Evolutionary conservation across 306 rosid species (phyloP), one percentile per base, ranked within the genome.

Genomic region (Senna siamea): DNA sequence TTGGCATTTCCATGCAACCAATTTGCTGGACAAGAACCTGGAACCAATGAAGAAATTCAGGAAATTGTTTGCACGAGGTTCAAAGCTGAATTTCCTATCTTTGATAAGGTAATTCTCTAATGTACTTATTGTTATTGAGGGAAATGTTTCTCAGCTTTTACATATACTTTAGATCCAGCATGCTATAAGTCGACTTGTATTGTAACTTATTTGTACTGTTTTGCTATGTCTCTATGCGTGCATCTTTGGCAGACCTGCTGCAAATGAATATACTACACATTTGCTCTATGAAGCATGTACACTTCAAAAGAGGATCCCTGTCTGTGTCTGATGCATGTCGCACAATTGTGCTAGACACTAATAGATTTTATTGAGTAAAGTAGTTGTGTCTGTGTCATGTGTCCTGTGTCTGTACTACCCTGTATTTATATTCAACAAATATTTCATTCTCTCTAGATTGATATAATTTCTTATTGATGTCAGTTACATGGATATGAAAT

Each of bases 1-100:
- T 87, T 90, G 93, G 98, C 98, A 69, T 93, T 93, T 87, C 98
- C 98, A 69, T 93, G 98, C 93, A 93, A 93, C 80, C 98, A 93
- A 80, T 90, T 93, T 86, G 85, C 66, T 53, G 85, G 89, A 72
- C 97, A 90, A 85, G 98, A 93, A 78, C 97, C 98, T 0, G 98
- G 96, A 81, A 74, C 30, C 88, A 90, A 78, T 69, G 95, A 93
- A 46, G 87, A 87, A 79, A 93, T 93, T 81, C 89, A 89, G 81
- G 82, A 93, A 43, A 79, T 74, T 68, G 90, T 52, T 19, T 93
- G 97, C 88, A 89, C 97, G 18, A 87, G 78, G 86, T 93, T 90
- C 72, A 87, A 90, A 87, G 93, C 93, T 34, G 93, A 93, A 83
- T 93, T 90, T 60, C 96, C 97, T 57, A 51, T 93, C 66, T 93